Conservation (phyloP, 768 basidiomycete species). For the Mycena maculata region DNA sequence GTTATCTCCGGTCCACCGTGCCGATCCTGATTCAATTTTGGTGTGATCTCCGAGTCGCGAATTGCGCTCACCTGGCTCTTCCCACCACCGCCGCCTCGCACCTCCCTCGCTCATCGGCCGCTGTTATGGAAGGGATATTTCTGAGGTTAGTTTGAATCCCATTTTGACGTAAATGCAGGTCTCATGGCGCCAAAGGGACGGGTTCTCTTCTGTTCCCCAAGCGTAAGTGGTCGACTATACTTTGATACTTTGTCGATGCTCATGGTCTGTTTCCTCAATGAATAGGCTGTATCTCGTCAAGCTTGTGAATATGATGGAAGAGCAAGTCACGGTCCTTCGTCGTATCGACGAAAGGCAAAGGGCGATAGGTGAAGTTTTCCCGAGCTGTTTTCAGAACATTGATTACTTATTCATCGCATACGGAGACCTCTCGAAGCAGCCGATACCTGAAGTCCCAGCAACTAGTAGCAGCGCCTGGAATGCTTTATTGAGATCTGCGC, state of each 20-base stretch:
- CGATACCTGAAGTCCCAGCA: constrained; percentile 36
- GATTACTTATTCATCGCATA: neutral
- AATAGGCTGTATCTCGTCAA: constrained; percentile 5
- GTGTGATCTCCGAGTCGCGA: too few species aligned
- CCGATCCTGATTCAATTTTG: too few species aligned
- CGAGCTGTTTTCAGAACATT: neutral
- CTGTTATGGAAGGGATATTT: too few species aligned
- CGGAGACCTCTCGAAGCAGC: constrained; percentile 28
- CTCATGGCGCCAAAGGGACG: too few species aligned
- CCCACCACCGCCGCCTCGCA: too few species aligned
- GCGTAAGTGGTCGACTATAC: neutral
- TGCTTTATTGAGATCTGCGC: constrained; percentile 29
- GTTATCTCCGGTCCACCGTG: too few species aligned
- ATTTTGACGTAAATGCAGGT: too few species aligned
- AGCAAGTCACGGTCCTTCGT: constrained; percentile 19
- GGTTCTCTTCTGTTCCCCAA: too few species aligned
- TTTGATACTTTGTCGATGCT: neutral
- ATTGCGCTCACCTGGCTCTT: too few species aligned
- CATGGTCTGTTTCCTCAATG: neutral
- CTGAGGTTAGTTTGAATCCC: too few species aligned
- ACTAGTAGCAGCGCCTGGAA: constrained; percentile 37
- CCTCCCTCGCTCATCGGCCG: too few species aligned
- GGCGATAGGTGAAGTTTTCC: constrained; percentile 3
- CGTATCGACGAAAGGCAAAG: constrained; percentile 25
- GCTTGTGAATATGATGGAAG: constrained; percentile 22